Evolutionary conservation across 305 asterid genomes (phyloP).

Genomic region (Solanum hybrid): DNA sequence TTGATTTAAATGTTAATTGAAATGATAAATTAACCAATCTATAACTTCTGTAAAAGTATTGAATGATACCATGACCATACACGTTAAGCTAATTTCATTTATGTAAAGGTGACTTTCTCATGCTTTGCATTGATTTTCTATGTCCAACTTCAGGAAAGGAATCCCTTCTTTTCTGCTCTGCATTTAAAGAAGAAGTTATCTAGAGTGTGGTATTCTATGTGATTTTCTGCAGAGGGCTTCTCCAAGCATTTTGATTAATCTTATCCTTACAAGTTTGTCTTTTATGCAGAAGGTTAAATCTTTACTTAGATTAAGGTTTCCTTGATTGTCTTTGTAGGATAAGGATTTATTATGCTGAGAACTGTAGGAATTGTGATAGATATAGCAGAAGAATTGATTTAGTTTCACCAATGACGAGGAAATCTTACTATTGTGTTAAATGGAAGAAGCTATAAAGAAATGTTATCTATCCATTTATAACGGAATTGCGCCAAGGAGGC

Average conservation of each 20-base stretch:
- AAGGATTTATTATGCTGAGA: neutral
- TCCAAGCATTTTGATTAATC: neutral
- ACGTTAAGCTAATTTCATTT: neutral
- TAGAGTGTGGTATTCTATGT: neutral
- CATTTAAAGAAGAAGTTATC: neutral
- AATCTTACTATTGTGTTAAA: neutral
- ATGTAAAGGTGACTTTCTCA: neutral
- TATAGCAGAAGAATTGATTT: neutral
- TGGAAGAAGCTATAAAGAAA: neutral
- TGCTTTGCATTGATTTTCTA: neutral
- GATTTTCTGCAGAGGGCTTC: neutral
- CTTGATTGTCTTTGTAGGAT: neutral
- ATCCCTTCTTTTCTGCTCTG: neutral
- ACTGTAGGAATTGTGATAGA: neutral
- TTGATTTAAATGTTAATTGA: neutral
- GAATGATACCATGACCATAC: neutral
- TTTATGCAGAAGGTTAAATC: neutral
- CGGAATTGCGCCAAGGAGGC: neutral
- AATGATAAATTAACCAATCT: neutral
- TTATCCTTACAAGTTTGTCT: neutral
- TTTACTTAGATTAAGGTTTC: neutral
- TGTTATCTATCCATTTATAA: neutral
- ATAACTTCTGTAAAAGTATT: neutral
- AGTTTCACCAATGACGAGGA: neutral
- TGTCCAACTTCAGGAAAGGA: neutral